Percentiles rank a stretch among this genome's conserved stretches.
These are phyloP conservation scores for Scutellaria galericulata DNA, from an alignment of 257 asterid genomes.

Conservation along the genomic window DNA sequence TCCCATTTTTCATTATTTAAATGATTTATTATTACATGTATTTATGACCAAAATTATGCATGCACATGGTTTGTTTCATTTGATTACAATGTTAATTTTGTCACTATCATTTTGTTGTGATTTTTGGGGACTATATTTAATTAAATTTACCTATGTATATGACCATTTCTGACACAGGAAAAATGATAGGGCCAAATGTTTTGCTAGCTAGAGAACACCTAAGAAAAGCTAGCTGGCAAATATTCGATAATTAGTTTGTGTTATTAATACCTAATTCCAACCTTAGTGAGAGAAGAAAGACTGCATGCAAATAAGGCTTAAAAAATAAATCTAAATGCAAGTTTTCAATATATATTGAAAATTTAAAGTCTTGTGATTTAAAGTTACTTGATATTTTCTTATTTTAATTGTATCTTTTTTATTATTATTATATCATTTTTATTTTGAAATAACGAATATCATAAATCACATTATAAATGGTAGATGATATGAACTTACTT, in stretches of 20 bases:
- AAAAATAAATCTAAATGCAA: no score
- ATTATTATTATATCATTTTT: no score
- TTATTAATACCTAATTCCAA: background rate
- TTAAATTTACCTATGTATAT: background rate
- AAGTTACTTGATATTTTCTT: no score
- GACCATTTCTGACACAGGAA: conserved; percentile 13
- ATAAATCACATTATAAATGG: no score
- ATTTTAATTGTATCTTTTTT: no score
- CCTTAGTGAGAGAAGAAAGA: no score
- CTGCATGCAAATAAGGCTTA: no score
- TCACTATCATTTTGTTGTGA: conserved; percentile 32
- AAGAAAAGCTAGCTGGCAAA: conserved; percentile 25
- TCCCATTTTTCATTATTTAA: conserved; percentile 6
- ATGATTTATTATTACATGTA: background rate
- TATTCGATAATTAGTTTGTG: background rate
- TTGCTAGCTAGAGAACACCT: conserved; percentile 22
- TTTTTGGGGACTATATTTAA: conserved; percentile 5
- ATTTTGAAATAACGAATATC: no score
- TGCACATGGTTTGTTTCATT: conserved; percentile 54
- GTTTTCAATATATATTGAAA: no score
- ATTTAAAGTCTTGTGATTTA: no score
- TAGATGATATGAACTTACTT: no score
- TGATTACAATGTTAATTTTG: conserved; percentile 44
- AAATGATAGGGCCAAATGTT: conserved; percentile 29
- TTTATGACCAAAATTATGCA: conserved; percentile 24